These are phyloP conservation scores for Aspergillus neoniger DNA, from an alignment of 2,329 filamentous ascomycete species.

Conservation along the genomic window DNA sequence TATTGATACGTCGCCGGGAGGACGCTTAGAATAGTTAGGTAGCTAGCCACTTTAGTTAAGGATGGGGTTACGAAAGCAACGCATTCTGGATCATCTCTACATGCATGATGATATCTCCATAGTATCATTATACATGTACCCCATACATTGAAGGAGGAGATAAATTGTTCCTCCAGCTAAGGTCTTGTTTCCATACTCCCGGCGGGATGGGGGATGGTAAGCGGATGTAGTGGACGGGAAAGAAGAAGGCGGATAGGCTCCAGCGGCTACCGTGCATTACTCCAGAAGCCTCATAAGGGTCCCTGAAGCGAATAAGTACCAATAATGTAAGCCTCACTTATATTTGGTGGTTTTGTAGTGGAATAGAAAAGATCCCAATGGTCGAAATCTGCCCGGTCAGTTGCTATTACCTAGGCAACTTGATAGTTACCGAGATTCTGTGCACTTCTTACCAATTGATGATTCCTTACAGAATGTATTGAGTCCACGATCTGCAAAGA, in stretches of 20 bases:
- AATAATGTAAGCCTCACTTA: neutral
- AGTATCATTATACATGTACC: neutral
- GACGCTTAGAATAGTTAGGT: neutral
- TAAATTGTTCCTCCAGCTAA: neutral
- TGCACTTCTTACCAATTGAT: neutral
- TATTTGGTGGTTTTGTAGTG: neutral
- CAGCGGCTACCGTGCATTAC: neutral
- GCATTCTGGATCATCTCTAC: neutral
- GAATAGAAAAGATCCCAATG: neutral
- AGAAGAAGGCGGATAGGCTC: neutral
- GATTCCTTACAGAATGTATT: neutral
- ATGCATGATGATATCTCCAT: neutral
- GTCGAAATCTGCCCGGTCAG: neutral
- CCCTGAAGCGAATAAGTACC: neutral
- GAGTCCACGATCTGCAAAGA: neutral
- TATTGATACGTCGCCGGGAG: constrained; percentile 11
- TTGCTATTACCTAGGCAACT: neutral
- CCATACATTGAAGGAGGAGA: neutral
- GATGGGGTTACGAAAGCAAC: constrained; percentile 7
- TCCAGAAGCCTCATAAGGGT: neutral
- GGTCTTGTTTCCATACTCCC: neutral
- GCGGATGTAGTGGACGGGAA: neutral
- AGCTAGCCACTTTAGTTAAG: too few relatives aligned
- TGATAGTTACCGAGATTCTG: neutral
- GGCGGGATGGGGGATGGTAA: neutral